Conservation (phyloP, 495 filamentous ascomycete genomes). For the Ascobolus immersus region DNA sequence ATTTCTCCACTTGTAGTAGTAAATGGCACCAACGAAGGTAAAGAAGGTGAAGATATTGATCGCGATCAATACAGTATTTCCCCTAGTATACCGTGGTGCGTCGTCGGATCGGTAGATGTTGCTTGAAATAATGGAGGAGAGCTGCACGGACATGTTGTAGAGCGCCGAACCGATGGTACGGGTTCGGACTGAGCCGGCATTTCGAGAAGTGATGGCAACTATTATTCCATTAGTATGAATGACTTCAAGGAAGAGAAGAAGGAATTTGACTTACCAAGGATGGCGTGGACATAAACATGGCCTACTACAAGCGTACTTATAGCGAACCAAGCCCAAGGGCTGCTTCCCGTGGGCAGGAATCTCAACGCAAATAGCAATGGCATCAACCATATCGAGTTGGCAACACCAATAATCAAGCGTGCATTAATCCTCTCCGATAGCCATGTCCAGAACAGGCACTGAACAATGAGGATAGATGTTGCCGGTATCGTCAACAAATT, state of each 20-base stretch:
- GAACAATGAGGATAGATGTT: conserved; percentile 6
- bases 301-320: conserved; percentile 33
- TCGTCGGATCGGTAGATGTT: conserved; percentile 45
- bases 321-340: conserved; percentile 28
- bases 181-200: conserved; percentile 40
- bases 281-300: conserved; percentile 32
- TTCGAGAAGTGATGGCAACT: conserved; percentile 38
- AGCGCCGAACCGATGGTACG: conserved; percentile 34
- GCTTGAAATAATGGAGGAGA: conserved; percentile 32
- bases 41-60: conserved; percentile 28
- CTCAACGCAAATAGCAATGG: conserved; percentile 29
- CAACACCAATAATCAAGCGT: conserved; percentile 23
- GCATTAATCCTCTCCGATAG: conserved; percentile 33
- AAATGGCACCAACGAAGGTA: conserved; percentile 30
- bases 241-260: conserved; percentile 29
- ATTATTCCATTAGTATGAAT: conserved; percentile 28
- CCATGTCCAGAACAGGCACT: conserved; percentile 28
- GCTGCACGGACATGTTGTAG: conserved; percentile 58
- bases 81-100: conserved; percentile 37
- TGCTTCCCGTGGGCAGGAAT: conserved; percentile 16
- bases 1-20: conserved; percentile 42
- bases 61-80: conserved; percentile 39
- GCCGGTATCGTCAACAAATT: conserved; percentile 37
- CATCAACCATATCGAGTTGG: conserved; percentile 32
- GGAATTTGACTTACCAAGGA: conserved; percentile 34